A percentile compares a stretch with the other conserved stretches of the same genome.
Evolutionary conservation across 306 rosid genomes (phyloP).

Genomic region (Ormosia semicastrata): DNA sequence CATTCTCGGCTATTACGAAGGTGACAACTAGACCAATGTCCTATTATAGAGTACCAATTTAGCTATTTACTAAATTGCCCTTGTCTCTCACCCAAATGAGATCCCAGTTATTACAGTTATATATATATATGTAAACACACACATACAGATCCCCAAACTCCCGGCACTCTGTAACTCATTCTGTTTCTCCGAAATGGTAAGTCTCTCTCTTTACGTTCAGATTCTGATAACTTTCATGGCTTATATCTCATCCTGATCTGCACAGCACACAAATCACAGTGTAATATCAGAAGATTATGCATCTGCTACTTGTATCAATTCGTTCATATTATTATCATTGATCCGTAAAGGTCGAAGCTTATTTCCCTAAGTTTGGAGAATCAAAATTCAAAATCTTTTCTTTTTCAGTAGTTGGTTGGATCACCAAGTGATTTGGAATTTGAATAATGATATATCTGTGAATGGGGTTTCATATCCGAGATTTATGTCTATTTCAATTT

Average conservation of each 20-base stretch:
- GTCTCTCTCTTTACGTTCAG: not conserved
- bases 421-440: not conserved
- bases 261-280: slow-evolving; percentile 10
- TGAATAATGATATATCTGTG: not conserved
- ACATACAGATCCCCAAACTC: not conserved
- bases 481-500: not conserved
- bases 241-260: not conserved
- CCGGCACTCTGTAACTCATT: not conserved
- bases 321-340: slow-evolving; percentile 1
- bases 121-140: not conserved
- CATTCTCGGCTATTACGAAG: slow-evolving; percentile 20
- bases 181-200: slow-evolving; percentile 33
- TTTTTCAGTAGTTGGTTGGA: not conserved
- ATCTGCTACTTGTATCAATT: not conserved
- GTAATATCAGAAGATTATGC: not conserved
- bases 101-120: not conserved
- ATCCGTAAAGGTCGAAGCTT: not conserved
- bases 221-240: slow-evolving; percentile 1
- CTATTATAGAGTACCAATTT: not conserved
- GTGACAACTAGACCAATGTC: not conserved
- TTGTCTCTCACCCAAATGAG: not conserved
- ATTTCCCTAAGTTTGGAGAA: not conserved
- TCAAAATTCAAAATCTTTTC: not conserved
- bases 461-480: not conserved
- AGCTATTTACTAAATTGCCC: slow-evolving; percentile 27